A percentile compares a stretch with the other conserved stretches of the same genome.
Evolutionary conservation across 2,329 filamentous ascomycete genomes (phyloP).

Genomic region (Phoma sp.): DNA sequence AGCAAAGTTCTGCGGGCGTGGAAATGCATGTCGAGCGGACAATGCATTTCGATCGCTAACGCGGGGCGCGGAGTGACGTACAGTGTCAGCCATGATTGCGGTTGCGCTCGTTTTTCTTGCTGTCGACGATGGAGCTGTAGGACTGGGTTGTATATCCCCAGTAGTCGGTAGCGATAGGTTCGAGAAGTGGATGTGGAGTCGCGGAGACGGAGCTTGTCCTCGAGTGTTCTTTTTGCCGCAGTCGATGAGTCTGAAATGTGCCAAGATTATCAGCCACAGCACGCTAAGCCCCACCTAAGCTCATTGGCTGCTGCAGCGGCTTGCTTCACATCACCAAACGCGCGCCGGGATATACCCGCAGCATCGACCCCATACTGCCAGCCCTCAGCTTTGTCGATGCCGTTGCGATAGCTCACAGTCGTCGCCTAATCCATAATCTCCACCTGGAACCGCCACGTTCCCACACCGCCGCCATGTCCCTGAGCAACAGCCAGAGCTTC

Average conservation of each 20-base stretch:
- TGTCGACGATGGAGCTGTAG: constrained; percentile 7
- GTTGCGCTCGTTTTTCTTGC: constrained; percentile 24
- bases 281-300: constrained; percentile 31
- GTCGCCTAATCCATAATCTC: background rate
- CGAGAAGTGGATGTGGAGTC: constrained; percentile 12
- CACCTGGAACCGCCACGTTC: background rate
- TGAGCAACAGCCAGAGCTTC: constrained; percentile 47
- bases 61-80: constrained; percentile 41
- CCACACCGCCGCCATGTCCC: constrained; percentile 37
- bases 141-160: background rate
- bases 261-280: constrained; percentile 21
- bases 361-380: constrained; percentile 12
- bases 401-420: constrained; percentile 22
- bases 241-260: constrained; percentile 12
- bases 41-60: constrained; percentile 30
- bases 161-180: constrained; percentile 11
- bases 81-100: constrained; percentile 61
- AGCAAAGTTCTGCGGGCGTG: background rate
- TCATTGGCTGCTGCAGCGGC: constrained; percentile 29
- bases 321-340: constrained; percentile 24
- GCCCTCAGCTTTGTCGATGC: constrained; percentile 23
- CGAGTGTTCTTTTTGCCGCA: constrained; percentile 26
- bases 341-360: constrained; percentile 16
- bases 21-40: background rate
- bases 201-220: constrained; percentile 18